Base-by-base conservation (phyloP, 1,284 basidiomycete species). In the Trametes sp. region DNA sequence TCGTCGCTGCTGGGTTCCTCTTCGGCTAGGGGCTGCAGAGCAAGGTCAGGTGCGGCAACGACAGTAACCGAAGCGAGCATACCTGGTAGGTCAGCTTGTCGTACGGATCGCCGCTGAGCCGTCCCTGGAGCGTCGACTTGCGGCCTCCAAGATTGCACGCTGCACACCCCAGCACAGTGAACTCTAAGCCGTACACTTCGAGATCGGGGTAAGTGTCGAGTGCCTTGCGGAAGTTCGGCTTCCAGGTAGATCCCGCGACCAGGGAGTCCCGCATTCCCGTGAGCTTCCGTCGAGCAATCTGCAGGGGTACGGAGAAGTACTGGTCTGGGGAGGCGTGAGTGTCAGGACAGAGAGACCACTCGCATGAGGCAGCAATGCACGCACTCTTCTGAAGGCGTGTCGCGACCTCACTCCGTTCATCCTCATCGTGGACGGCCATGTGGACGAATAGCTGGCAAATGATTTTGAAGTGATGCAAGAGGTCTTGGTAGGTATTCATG, bases 401-500 rank as follows among this genome's bases (percentile, higher is more conserved):
- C 82, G 90, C 85, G 69, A 85, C 88, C 6, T 76, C 70, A 51
- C 76, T 78, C 16, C 91, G 80, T 50, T 87, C 79, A 8, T 73
- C 73, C n/a, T 78, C 73, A 8, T 84, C 80, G 26, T 79, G 83
- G 33, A 93, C 86, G 23, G 90, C 89, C 44, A 95, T 78, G 67
- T 95, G 89, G 3, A 95, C 89, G 68, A 94, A 89, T 45, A 95
- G 84, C 71, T 96, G 94, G 69, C 92, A 94, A 33, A 95, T 83
- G 51, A 92, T 88, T 76, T 93, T 94, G 82, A 94, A 93, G 62
- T 93, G 90, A 65, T 90, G 84, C 16, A 83, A 78, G 23, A 90
- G 79, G 69, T 92, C 89, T 73, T 94, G 88, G 71, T 89, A 87
- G 0, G 87, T 82, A 63, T 85, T 84, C 85, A 91, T 87, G 72